Evolutionary conservation across 2,329 filamentous ascomycete genomes (phyloP).

Genomic region (Aspergillus felis): DNA sequence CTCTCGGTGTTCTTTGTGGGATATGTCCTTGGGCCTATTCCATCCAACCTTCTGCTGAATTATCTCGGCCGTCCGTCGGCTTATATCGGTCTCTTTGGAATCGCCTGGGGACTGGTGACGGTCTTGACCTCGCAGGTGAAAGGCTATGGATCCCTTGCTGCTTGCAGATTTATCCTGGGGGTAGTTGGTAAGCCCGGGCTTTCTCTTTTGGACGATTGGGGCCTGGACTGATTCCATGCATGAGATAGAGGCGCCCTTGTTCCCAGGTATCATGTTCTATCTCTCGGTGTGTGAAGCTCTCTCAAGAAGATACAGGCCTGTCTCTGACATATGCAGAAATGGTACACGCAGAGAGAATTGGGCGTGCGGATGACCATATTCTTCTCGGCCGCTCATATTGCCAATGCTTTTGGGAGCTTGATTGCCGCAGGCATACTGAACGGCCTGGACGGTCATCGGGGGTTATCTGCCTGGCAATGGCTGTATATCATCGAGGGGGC

Average conservation of each 20-base stretch:
- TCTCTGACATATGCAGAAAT: conserved; percentile 26
- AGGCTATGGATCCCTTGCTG: conserved; percentile 32
- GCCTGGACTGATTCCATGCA: not conserved
- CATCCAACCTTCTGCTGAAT: conserved; percentile 37
- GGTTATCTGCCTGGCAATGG: conserved; percentile 41
- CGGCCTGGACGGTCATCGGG: conserved; percentile 34
- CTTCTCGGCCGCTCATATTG: conserved; percentile 49
- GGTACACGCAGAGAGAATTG: conserved; percentile 53
- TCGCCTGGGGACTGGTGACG: conserved; percentile 39
- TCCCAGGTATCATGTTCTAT: conserved; percentile 47
- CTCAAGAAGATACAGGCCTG: not conserved
- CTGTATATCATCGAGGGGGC: conserved; percentile 41
- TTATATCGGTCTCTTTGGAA: conserved; percentile 35
- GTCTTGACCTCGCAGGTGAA: conserved; percentile 34
- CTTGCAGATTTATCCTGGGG: conserved; percentile 39
- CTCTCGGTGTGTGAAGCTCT: conserved; percentile 26
- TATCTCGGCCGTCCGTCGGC: conserved; percentile 30
- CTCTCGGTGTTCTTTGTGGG: conserved; percentile 35
- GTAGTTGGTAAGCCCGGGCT: conserved; percentile 29
- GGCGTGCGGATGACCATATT: conserved; percentile 50
- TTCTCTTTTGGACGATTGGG: not conserved
- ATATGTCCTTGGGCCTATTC: conserved; percentile 36
- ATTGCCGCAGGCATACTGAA: conserved; percentile 51
- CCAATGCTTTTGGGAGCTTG: conserved; percentile 50
- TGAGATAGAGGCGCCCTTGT: conserved; percentile 41